Evolutionary conservation across 2,329 filamentous ascomycete genomes (phyloP).

Genomic region (Passalora sequoiae): DNA sequence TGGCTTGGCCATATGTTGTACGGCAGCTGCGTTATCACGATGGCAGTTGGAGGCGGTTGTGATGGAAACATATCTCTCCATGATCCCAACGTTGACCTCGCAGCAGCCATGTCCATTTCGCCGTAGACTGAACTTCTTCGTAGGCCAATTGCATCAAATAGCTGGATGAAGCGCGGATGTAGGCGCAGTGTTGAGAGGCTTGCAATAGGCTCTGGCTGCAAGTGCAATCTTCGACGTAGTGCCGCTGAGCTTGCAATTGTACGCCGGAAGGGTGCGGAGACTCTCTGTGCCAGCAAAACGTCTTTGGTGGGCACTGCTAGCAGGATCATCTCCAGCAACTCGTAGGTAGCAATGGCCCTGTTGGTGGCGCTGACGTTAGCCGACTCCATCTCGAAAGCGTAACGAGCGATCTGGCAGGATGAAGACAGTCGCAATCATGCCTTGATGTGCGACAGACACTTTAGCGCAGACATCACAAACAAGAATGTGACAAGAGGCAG

Average conservation of each 20-base stretch:
- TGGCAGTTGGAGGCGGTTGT: neutral
- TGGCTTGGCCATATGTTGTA: neutral
- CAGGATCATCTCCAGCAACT: neutral
- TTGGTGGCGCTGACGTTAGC: neutral
- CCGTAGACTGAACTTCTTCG: neutral
- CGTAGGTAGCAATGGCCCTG: neutral
- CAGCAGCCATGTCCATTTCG: neutral
- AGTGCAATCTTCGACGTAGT: neutral
- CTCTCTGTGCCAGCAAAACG: neutral
- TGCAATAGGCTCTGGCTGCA: neutral
- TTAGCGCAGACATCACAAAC: too few species aligned
- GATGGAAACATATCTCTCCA: neutral
- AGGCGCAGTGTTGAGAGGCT: neutral
- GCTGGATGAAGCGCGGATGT: neutral
- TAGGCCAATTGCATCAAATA: neutral
- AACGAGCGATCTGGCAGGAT: too few species aligned
- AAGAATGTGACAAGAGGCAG: too few species aligned
- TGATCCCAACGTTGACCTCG: neutral
- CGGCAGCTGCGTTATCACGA: neutral
- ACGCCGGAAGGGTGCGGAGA: neutral
- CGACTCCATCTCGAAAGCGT: too few species aligned
- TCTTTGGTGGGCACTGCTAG: neutral
- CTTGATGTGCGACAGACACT: too few species aligned
- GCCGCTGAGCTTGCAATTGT: neutral
- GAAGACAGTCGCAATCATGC: too few species aligned